phyloP scores from a whole-genome alignment of 2,329 filamentous ascomycete species.

The Eurotiales sp. region DNA sequence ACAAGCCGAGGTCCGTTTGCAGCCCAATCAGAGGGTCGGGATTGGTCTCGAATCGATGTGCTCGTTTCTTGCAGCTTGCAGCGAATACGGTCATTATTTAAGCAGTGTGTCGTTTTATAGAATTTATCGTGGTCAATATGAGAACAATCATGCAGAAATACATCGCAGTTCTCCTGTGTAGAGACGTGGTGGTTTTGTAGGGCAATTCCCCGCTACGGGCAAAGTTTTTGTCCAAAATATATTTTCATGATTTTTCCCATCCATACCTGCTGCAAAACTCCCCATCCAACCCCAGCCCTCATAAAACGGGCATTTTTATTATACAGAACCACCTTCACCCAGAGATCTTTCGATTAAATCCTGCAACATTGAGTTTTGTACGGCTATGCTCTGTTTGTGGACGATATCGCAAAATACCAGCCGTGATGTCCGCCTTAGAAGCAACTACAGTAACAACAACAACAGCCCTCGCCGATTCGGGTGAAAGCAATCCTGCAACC shows the following conservation, averaged over 20 bases:
- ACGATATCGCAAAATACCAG: slow-evolving; percentile 4
- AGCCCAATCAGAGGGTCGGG: slow-evolving; percentile 2
- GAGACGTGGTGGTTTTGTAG: no score
- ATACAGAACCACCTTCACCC: not conserved
- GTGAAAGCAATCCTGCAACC: slow-evolving; percentile 23
- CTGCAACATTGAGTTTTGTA: not conserved
- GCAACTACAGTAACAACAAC: slow-evolving; percentile 17
- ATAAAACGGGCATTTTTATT: no score
- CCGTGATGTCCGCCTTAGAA: not conserved
- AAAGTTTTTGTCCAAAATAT: no score
- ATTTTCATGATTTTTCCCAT: not conserved
- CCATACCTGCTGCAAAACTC: not conserved
- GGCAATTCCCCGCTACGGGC: no score
- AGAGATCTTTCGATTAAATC: not conserved
- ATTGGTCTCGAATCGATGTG: not conserved
- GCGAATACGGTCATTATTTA: no score
- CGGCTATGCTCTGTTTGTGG: slow-evolving; percentile 3
- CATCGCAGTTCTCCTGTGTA: no score
- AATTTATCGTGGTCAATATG: no score
- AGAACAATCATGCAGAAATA: no score
- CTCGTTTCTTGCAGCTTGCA: not conserved
- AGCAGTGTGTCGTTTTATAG: no score
- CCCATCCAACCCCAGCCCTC: no score
- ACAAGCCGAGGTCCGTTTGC: slow-evolving; percentile 7
- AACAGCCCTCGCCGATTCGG: slow-evolving; percentile 24